Base-by-base conservation (phyloP, 805 yeast genomes). In the Pichia gijzeniarum region DNA sequence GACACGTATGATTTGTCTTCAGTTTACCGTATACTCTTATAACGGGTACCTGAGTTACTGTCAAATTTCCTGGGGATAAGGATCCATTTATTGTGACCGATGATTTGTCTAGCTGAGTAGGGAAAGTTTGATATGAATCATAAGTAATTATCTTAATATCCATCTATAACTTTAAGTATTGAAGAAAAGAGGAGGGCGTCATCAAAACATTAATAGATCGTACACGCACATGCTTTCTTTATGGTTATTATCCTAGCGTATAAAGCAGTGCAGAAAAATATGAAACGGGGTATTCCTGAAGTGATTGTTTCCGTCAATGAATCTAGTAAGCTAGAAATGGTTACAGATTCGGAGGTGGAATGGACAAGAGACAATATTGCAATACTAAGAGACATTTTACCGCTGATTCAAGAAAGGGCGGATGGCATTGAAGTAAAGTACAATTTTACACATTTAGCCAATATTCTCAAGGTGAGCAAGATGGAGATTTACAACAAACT, bases 21-120 rank as follows among this genome's bases (percentile, higher is more conserved):
- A 82, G 51, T 12, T 77, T 71, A 0, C 97, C 98, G 64, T 79
- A 93, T 0, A 93, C 63, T 40, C 98, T 66, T 1, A 89, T 66
- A 0, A 88, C 68, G 0, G 98, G 98, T 0, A 85, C 90, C 37
- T 74, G 75, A 3, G 61, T 51, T 30, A 70, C 67, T n/a, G 6
- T 51, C 45, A 16, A 36, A n/a, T 34, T 20, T 3, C 25, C 10
- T n/a, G 38, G 55, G 50, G 41, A 41, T 21, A 13, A 41, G 20
- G 44, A 49, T 3, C 58, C 56, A 20, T 59, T 62, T 9, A 59
- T n/a, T 50, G 74, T 52, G 54, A 61, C 59, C 56, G 56, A 25
- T 39, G 49, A 47, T 60, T 69, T 68, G 53, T 85, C 95, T 18
- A 84, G 58, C 1, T 61, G 53, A 4, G 78, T 62, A 0, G 90